Evolutionary conservation across 2,329 filamentous ascomycete species (phyloP).

Genomic region (Fusarium sp.): DNA sequence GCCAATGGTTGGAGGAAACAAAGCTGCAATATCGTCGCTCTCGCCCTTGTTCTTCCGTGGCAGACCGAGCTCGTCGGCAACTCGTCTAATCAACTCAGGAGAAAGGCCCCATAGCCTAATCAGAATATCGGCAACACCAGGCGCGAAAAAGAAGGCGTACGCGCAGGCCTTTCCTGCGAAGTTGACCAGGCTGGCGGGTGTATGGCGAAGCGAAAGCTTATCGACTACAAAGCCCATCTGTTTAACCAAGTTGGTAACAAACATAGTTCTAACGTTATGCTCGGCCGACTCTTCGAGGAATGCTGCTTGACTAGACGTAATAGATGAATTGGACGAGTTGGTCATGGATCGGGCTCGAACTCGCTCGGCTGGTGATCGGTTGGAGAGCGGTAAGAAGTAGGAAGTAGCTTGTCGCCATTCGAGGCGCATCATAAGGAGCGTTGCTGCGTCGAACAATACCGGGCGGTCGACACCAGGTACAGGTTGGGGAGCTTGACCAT

Average conservation of each 20-base stretch:
- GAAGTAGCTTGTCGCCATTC: conserved; percentile 86
- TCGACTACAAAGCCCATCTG: conserved; percentile 91
- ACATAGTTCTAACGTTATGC: conserved; percentile 90
- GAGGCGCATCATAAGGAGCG: conserved; percentile 85
- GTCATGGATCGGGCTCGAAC: conserved; percentile 60
- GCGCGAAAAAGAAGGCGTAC: conserved; percentile 93
- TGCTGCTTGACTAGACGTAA: conserved; percentile 72
- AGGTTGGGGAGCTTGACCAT: conserved; percentile 73
- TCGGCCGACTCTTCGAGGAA: conserved; percentile 75
- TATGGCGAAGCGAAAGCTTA: conserved; percentile 83
- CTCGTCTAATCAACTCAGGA: conserved; percentile 75
- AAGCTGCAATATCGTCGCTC: conserved; percentile 72
- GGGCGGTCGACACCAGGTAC: conserved; percentile 88
- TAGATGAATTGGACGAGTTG: conserved; percentile 68
- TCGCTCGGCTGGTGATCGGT: conserved; percentile 63
- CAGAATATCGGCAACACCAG: conserved; percentile 84
- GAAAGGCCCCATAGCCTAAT: conserved; percentile 83
- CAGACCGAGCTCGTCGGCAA: conserved; percentile 76
- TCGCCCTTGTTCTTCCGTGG: conserved; percentile 66
- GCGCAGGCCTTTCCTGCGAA: conserved; percentile 93
- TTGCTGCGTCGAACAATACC: conserved; percentile 80
- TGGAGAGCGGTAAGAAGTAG: conserved; percentile 71
- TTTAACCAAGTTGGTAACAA: conserved; percentile 81
- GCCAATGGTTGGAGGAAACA: conserved; percentile 76
- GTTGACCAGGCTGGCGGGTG: conserved; percentile 74